Percentiles rank a stretch among this genome's conserved stretches.
Evolutionary conservation across 1,284 basidiomycete species (phyloP).

Genomic region (Sanguinoderma infundibulare): DNA sequence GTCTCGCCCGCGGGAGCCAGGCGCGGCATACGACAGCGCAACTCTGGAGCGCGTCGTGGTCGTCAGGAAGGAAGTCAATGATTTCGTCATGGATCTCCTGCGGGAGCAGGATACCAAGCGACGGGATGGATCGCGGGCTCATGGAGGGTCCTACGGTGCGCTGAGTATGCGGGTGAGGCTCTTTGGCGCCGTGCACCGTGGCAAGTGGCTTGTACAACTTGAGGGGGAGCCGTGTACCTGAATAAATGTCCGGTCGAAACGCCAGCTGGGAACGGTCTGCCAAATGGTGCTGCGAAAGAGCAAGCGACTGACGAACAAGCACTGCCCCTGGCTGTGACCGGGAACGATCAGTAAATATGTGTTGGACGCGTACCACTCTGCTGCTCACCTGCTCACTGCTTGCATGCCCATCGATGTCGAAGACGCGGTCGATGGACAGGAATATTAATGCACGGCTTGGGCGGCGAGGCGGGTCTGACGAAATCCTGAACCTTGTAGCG

Average conservation of each 20-base stretch:
- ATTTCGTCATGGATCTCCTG: slow-evolving; percentile 38
- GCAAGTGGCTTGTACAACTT: not conserved
- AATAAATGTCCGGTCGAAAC: not conserved
- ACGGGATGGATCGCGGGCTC: not conserved
- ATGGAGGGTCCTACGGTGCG: not conserved
- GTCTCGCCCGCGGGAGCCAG: slow-evolving; percentile 39
- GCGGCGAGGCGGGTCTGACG: not conserved
- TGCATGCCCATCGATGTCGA: not conserved
- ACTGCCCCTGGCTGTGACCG: not conserved
- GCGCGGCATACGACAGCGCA: slow-evolving; percentile 40
- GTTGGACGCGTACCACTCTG: not conserved
- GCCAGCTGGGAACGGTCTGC: not conserved
- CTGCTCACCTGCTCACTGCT: not conserved
- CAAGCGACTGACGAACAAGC: not conserved
- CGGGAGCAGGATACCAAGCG: slow-evolving; percentile 19
- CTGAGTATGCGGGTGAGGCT: not conserved
- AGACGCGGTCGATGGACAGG: not conserved
- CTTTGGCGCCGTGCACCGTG: not conserved
- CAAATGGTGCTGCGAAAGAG: not conserved
- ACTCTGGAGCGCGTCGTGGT: slow-evolving; percentile 31
- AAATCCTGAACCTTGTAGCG: not conserved
- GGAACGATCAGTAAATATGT: not conserved
- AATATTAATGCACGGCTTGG: not conserved
- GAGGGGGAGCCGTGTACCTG: not conserved
- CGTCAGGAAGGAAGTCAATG: slow-evolving; percentile 35